Evolutionary conservation across 306 rosid genomes (phyloP), one percentile per base, ranked within the genome.

Genomic region (Pterocarpus macrocarpus): DNA sequence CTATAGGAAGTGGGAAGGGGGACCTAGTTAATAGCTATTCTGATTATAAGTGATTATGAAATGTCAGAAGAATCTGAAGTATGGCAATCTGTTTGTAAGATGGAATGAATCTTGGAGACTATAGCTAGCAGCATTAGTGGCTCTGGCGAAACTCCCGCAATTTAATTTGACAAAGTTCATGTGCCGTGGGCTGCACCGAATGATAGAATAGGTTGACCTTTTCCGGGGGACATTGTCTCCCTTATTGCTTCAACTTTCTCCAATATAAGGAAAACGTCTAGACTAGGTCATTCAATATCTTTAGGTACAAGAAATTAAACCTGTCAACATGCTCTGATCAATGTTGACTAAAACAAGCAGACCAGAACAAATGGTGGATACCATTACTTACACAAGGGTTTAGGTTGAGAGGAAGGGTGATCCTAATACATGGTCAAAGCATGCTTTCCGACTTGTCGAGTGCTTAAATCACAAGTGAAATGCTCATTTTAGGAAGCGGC

Each of bases 161-260:
- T 22, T 14, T 38, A 38, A 38, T 43, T 28, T 56, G 68, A 67
- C 67, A 41, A 30, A 22, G 35, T 68, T 68, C 47, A 78, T 39
- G 36, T 68, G 76, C 52, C 64, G 32, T 6, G 32, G 35, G 64
- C 22, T 49, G 33, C 36, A 65, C 33, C 47, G 32, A 33, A 11
- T 45, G 32, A n/a, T 43, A 43, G 12, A 45, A 63, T 74, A 77
- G 6, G 30, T 1, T 52, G 52, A 22, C 55, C 22, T 49, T 52
- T 43, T 32, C 7, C 3, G 5, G 8, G 69, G 82, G 76, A 78
- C 69, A 17, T 15, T 78, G 82, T 68, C 81, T 53, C 57, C 69
- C 50, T 22, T 17, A 39, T 66, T 55, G 67, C 75, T 78, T 78
- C 45, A 78, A 28, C 71, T 55, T 22, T 70, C 43, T n/a, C 30